Conservation (phyloP, 352 stramenopile genomes). For the Globisporangium splendens region DNA sequence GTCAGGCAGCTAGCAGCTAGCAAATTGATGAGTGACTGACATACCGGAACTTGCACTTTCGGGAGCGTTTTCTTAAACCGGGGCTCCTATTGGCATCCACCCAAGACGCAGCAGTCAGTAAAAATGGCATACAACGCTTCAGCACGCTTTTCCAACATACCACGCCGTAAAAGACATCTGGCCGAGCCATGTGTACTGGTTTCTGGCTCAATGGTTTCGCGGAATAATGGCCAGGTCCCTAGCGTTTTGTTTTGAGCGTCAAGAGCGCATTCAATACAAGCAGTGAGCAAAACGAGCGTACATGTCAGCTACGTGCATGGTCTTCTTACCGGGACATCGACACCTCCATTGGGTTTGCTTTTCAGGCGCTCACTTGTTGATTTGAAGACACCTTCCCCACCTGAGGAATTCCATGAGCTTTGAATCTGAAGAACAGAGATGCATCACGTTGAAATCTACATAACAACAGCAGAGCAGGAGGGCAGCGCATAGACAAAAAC, state of each 20-base stretch:
- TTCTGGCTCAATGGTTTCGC: slow-evolving; percentile 37
- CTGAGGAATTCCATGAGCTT: slow-evolving; percentile 58
- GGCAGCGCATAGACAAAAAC: not conserved
- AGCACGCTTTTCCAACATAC: slow-evolving; percentile 18
- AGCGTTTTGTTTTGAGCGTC: too few species aligned
- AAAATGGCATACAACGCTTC: not conserved
- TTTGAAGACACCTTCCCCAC: slow-evolving; percentile 62
- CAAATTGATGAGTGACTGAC: slow-evolving; percentile 5
- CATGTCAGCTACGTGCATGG: too few species aligned
- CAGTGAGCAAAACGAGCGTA: too few species aligned
- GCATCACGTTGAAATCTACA: too few species aligned
- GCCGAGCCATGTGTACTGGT: slow-evolving; percentile 57
- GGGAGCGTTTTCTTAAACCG: slow-evolving; percentile 64
- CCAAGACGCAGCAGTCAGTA: not conserved
- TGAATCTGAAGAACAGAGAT: slow-evolving; percentile 32
- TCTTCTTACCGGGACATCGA: slow-evolving; percentile 38
- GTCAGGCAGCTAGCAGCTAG: not conserved
- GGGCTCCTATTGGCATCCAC: slow-evolving; percentile 37
- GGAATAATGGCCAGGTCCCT: slow-evolving; percentile 67
- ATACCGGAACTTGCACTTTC: slow-evolving; percentile 55
- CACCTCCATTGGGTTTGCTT: slow-evolving; percentile 21
- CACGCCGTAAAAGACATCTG: slow-evolving; percentile 64
- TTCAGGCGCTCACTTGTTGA: slow-evolving; percentile 58
- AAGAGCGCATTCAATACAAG: too few species aligned
- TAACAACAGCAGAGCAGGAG: too few species aligned